Evolutionary conservation across 2,329 filamentous ascomycete genomes (phyloP).

Genomic region (Exophiala phaeomuriformis): DNA sequence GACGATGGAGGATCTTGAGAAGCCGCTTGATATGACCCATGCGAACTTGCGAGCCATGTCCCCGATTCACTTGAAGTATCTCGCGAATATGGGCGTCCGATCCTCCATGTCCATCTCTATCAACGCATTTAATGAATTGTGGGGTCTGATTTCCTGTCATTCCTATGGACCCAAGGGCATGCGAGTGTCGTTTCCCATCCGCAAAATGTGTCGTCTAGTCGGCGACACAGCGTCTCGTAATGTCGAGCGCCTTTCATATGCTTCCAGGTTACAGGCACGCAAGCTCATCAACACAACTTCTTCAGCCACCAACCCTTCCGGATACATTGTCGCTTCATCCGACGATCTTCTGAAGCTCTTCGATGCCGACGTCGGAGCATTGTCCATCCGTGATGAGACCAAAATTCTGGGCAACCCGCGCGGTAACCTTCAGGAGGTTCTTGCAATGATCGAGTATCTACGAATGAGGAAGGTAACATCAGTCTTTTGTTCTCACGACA

Average conservation of each 20-base stretch:
- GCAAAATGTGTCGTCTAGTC: constrained; percentile 84
- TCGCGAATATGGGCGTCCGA: constrained; percentile 82
- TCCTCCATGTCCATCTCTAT: constrained; percentile 93
- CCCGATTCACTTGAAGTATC: constrained; percentile 80
- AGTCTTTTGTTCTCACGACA: constrained; percentile 70
- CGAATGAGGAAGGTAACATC: constrained; percentile 66
- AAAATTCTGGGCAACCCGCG: constrained; percentile 67
- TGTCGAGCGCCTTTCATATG: constrained; percentile 80
- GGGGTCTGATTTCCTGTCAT: constrained; percentile 84
- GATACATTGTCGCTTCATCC: constrained; percentile 83
- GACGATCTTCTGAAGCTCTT: constrained; percentile 79
- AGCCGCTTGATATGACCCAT: constrained; percentile 74
- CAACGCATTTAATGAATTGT: constrained; percentile 75
- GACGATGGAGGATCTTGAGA: constrained; percentile 63
- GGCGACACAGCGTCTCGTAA: constrained; percentile 81
- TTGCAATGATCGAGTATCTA: constrained; percentile 79
- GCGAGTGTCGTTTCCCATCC: constrained; percentile 84
- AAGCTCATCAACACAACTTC: constrained; percentile 83
- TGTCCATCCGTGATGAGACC: constrained; percentile 81
- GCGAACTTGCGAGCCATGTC: constrained; percentile 83
- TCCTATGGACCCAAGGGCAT: constrained; percentile 70
- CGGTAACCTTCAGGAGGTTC: constrained; percentile 70
- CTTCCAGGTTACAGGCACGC: constrained; percentile 72
- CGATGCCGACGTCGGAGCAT: constrained; percentile 75
- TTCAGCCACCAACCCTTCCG: constrained; percentile 72